Conservation (phyloP, 345 rosid genomes). For the Melaleuca quinquenervia region DNA sequence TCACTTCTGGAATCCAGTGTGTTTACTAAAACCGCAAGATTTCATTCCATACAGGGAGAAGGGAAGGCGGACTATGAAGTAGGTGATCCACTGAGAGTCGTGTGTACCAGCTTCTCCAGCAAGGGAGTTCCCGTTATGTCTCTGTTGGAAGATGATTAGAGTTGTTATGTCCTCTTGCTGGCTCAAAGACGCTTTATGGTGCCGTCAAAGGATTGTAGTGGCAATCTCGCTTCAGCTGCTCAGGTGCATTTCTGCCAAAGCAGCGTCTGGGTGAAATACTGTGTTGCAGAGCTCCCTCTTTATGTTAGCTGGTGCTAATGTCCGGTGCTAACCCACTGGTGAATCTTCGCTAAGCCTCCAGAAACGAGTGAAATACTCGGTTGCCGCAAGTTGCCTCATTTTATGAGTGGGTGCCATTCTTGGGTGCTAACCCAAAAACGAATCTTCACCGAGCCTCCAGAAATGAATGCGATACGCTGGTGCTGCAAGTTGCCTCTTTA, state of each 20-base stretch:
- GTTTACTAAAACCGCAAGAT: background rate
- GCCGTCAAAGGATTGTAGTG: background rate
- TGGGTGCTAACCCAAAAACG: background rate
- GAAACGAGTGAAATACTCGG: background rate
- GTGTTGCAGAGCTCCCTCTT: background rate
- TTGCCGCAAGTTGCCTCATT: background rate
- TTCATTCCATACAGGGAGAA: slow-evolving; percentile 27
- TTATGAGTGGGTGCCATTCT: background rate
- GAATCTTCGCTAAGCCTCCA: background rate
- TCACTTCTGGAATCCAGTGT: background rate
- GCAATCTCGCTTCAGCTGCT: background rate
- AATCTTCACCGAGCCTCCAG: background rate
- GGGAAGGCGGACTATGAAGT: slow-evolving; percentile 27
- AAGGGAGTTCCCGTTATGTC: slow-evolving; percentile 79
- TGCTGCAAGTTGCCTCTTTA: background rate
- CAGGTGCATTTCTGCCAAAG: background rate
- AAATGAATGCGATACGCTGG: background rate
- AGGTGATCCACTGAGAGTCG: slow-evolving; percentile 53
- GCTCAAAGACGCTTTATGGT: background rate
- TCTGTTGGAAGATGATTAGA: slow-evolving; percentile 23
- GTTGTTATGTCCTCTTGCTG: background rate
- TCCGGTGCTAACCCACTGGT: background rate
- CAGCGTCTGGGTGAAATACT: background rate
- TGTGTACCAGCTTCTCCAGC: slow-evolving; percentile 60
- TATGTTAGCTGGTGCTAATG: background rate